A percentile compares a stretch with the other conserved stretches of the same genome.
These are phyloP conservation scores for Acacia pycnantha DNA, from an alignment of 331 rosid species.

Conservation along the genomic window DNA sequence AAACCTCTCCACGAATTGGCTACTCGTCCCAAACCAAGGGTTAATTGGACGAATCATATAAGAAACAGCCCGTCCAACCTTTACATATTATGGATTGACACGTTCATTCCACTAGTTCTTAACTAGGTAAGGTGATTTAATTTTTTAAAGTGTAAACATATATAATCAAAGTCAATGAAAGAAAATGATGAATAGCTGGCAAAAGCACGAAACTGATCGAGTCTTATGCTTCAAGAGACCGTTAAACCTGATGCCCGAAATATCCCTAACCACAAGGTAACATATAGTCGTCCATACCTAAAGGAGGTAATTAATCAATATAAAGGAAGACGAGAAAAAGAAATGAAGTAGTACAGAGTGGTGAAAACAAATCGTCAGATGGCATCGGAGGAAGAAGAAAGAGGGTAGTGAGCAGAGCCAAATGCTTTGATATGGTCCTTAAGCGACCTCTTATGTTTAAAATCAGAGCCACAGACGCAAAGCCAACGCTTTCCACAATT, in stretches of 20 bases:
- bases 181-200: neutral
- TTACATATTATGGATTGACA: neutral
- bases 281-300: neutral
- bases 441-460: slow-evolving; percentile 87
- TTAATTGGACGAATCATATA: neutral
- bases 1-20: neutral
- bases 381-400: slow-evolving; percentile 36
- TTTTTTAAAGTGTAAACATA: neutral
- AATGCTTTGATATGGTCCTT: slow-evolving; percentile 79
- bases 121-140: neutral
- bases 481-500: slow-evolving; percentile 98
- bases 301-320: neutral
- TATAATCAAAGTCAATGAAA: neutral
- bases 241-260: neutral
- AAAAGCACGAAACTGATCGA: neutral
- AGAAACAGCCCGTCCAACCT: neutral
- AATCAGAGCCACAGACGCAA: slow-evolving; percentile 82
- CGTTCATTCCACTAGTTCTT: neutral
- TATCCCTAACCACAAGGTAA: neutral
- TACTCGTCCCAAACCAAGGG: neutral
- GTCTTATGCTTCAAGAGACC: neutral
- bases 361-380: neutral
- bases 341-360: neutral
- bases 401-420: slow-evolving; percentile 68
- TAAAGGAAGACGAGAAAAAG: neutral